phyloP scores from a whole-genome alignment of 495 filamentous ascomycete species.

The Penicillium samsonianum region DNA sequence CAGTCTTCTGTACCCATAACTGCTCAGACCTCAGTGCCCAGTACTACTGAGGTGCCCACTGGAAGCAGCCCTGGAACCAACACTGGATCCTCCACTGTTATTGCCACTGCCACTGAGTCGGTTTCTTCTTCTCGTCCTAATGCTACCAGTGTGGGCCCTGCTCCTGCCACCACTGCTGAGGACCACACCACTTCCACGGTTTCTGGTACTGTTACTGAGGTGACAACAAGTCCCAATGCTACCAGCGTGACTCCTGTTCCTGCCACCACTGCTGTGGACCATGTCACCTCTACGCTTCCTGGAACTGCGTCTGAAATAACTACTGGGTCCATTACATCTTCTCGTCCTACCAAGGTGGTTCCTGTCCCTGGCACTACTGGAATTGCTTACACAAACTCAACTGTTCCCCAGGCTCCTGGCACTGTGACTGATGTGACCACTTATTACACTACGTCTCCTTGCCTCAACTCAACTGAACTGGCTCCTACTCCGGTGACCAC shows the following conservation, averaged over 20 bases:
- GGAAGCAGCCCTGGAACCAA: neutral
- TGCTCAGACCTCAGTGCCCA: neutral
- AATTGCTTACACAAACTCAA: conserved; percentile 3
- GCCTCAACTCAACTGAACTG: neutral
- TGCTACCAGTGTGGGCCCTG: conserved; percentile 3
- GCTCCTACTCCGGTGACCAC: conserved; percentile 1
- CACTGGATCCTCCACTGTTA: neutral
- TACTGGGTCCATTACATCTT: neutral
- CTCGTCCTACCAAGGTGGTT: neutral
- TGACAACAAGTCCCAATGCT: no score
- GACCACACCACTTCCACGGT: neutral
- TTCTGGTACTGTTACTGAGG: no score
- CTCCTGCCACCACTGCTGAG: neutral
- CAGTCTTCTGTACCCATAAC: neutral
- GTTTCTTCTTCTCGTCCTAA: neutral
- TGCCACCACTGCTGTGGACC: no score
- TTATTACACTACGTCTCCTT: neutral
- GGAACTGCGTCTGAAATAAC: no score
- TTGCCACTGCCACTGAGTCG: conserved; percentile 4
- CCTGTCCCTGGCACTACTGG: conserved; percentile 6
- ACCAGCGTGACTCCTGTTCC: no score
- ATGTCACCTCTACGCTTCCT: no score
- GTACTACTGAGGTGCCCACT: neutral
- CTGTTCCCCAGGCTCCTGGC: neutral
- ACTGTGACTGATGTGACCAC: conserved; percentile 4